Evolutionary conservation across 1,284 basidiomycete species (phyloP).

Genomic region (Paramarasmius palmivorus): DNA sequence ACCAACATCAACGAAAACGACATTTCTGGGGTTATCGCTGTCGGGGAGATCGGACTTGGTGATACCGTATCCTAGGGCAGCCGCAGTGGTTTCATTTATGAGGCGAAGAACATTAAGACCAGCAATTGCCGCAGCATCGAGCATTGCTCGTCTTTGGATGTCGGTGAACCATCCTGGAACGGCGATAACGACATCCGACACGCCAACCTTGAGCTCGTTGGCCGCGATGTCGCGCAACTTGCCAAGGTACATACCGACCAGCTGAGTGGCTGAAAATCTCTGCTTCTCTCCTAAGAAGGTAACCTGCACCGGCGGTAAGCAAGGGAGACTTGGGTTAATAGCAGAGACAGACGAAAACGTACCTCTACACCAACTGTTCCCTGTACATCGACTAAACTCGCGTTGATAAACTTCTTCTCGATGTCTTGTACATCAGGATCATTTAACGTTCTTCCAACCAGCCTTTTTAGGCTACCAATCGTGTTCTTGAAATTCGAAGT

Average conservation of each 20-base stretch:
- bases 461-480: conserved; percentile 85
- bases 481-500: conserved; percentile 98
- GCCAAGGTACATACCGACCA: conserved; percentile 84
- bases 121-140: conserved; percentile 87
- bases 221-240: conserved; percentile 86
- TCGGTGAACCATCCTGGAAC: conserved; percentile 96
- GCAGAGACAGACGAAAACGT: conserved; percentile 24
- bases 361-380: conserved; percentile 86
- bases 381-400: conserved; percentile 77
- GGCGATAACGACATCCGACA: conserved; percentile 90
- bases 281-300: conserved; percentile 82
- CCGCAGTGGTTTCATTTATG: conserved; percentile 93
- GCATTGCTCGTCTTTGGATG: conserved; percentile 81
- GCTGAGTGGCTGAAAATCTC: conserved; percentile 82
- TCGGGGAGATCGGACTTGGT: conserved; percentile 93
- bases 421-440: conserved; percentile 80
- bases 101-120: conserved; percentile 87
- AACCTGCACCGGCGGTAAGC: conserved; percentile 53
- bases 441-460: conserved; percentile 75
- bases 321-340: conserved; percentile 7
- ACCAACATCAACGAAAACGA: conserved; percentile 92
- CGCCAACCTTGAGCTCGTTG: conserved; percentile 79
- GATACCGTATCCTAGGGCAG: conserved; percentile 94
- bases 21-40: conserved; percentile 77
- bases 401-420: conserved; percentile 90